Evolutionary conservation across 2,329 filamentous ascomycete genomes (phyloP).

Genomic region (Lomentospora prolificans): DNA sequence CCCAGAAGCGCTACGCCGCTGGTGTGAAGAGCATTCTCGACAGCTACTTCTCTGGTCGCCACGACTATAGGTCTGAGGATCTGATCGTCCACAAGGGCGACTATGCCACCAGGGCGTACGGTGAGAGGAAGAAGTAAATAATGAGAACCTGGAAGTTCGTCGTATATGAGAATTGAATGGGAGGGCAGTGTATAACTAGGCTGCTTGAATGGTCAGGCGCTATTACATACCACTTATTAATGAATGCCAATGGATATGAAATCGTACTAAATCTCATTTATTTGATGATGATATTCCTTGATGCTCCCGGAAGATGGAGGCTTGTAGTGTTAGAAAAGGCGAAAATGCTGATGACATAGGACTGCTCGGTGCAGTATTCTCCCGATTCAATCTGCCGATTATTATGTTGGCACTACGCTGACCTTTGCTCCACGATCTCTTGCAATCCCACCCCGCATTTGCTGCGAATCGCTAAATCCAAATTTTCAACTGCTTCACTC

Average conservation of each 20-base stretch:
- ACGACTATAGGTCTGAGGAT: constrained; percentile 85
- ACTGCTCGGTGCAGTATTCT: no score
- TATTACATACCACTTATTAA: constrained; percentile 1
- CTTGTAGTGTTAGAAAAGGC: no score
- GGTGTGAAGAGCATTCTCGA: constrained; percentile 85
- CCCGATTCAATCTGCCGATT: no score
- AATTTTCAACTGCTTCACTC: no score
- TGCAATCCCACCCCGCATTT: no score
- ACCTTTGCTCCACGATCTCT: no score
- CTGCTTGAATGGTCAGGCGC: not conserved
- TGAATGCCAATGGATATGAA: not conserved
- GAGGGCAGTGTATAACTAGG: constrained; percentile 2
- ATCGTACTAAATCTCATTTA: no score
- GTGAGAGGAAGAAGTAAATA: constrained; percentile 37
- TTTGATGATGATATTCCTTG: no score
- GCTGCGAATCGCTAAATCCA: no score
- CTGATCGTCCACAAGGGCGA: constrained; percentile 83
- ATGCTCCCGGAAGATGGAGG: no score
- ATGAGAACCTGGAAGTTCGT: not conserved
- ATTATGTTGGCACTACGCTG: no score
- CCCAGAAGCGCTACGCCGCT: constrained; percentile 82
- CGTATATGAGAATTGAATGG: not conserved
- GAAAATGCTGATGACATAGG: no score
- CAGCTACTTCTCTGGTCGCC: constrained; percentile 77
- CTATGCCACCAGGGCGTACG: constrained; percentile 92